Conservation (phyloP, 2,329 filamentous ascomycete genomes). For the Xylaria sp. region DNA sequence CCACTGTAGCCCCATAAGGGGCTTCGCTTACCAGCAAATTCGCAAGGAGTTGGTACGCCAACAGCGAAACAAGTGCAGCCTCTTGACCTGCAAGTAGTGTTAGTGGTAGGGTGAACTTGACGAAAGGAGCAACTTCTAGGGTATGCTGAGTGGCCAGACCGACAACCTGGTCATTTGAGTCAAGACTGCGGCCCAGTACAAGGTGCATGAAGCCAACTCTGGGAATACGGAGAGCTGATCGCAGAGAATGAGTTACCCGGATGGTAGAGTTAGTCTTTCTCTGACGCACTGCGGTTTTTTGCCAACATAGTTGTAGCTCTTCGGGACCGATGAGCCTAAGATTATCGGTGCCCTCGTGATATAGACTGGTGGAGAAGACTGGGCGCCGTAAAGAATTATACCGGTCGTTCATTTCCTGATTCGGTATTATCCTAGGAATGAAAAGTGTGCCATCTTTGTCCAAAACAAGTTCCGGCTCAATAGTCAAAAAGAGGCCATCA, state of each 20-base stretch:
- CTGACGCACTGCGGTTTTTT: background rate
- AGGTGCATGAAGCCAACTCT: slow-evolving; percentile 7
- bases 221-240: slow-evolving; percentile 2
- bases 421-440: background rate
- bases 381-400: slow-evolving; percentile 11
- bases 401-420: slow-evolving; percentile 8
- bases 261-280: background rate
- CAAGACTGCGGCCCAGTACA: background rate
- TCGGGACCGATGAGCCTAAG: slow-evolving; percentile 1
- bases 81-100: background rate
- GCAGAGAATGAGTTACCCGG: slow-evolving; percentile 1
- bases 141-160: background rate
- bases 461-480: background rate
- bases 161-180: slow-evolving; percentile 4
- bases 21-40: background rate
- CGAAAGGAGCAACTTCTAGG: background rate
- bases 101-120: background rate
- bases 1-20: slow-evolving; percentile 1
- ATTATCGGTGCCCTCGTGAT: background rate
- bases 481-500: background rate
- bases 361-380: background rate
- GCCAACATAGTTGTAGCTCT: background rate
- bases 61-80: background rate
- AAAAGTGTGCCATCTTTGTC: background rate
- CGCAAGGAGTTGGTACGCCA: slow-evolving; percentile 1